Base-by-base conservation (phyloP, 1,284 basidiomycete species). In the Clitocybe nebularis region DNA sequence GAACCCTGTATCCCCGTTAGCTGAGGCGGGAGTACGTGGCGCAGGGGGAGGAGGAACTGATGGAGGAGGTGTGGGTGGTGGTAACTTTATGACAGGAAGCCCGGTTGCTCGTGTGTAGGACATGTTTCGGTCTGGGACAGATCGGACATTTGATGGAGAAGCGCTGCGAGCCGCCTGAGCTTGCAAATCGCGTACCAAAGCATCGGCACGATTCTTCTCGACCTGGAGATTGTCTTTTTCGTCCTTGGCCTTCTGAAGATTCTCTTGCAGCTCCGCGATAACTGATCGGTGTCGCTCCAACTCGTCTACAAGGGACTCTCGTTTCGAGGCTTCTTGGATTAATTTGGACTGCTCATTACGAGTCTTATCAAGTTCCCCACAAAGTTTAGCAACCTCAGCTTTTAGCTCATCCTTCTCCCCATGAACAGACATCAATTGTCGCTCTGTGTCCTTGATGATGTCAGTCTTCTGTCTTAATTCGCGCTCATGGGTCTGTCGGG, bases 11-110 rank as follows among this genome's bases (percentile, higher is more conserved):
- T 79, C 77, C 24, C 72, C 69, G 50, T 71, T 73, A 32, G 58
- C 48, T 46, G 62, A 49, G 49, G 62, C 49, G 50, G 64, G 55
- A 4, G 71, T 61, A 23, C 74, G 77, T 11, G 89, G 89, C 9
- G 86, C 79, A 14, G 89, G 89, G 6, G 93, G 93, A 6, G 89
- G 89, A 5, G 93, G 92, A 34, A 91, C 75, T 19, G 85, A 83
- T 2, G 92, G 93, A 16, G 93, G 90, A 1, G 92, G 92, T 0
- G 87, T 89, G 0, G 88, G 86, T 14, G 92, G 92, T 17, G 92
- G 92, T 19, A 89, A 75, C 61, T 93, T 93, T 53, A 79, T 71
- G 17, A 75, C 67, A 24, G 82, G 76, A 42, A 84, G 61, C 21
- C 75, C 76, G 44, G 75, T 75, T 36, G 72, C 62, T 46, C 84